Evolutionary conservation across 148 eudicot species (phyloP), one percentile per base, ranked within the genome.

Genomic region (Persicaria tinctoria): DNA sequence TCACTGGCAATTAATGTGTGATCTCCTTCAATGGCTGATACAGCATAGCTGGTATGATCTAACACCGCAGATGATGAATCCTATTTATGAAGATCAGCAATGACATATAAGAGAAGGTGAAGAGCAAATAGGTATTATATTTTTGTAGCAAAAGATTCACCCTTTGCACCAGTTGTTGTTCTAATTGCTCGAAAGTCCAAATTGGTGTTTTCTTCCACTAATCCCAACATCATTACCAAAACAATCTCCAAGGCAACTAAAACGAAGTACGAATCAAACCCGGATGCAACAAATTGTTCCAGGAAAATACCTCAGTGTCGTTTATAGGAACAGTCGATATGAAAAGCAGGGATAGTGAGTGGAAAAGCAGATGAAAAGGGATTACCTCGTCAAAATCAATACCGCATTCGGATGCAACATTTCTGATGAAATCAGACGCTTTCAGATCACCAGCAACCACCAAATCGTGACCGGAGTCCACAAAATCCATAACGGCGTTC

Each of bases 401-500:
- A 49, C 96, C 96, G 69, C 92, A 85, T 76, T 90, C 96, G 10
- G 85, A 78, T 7, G 92, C 96, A 77, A 90, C 85, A 48, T 84
- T 85, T 71, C 96, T 85, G 75, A 88, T 88, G 76, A 88, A 80
- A 81, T 90, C 92, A 44, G 96, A 90, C 1, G 90, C 85, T 64
- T 74, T 83, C n/a, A 78, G 81, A 87, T 90, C 93, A 50, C 88
- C 88, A 1, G 91, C 88, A 16, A 91, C 47, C 64, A 89, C 84
- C 88, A 91, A 79, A 83, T 91, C 93, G 55, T 80, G 85, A 3
- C 96, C 96, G 9, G 96, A 85, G 79, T 90, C 96, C 79, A 87
- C 90, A 50, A 90, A 88, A 17, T 91, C 91, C 51, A 89, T 79
- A 66, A 91, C 81, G 12, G 85, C 85, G 48, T 82, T 88, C 76